phyloP scores from a whole-genome alignment of 768 basidiomycete species.

The Sporobolomyces roseus region DNA sequence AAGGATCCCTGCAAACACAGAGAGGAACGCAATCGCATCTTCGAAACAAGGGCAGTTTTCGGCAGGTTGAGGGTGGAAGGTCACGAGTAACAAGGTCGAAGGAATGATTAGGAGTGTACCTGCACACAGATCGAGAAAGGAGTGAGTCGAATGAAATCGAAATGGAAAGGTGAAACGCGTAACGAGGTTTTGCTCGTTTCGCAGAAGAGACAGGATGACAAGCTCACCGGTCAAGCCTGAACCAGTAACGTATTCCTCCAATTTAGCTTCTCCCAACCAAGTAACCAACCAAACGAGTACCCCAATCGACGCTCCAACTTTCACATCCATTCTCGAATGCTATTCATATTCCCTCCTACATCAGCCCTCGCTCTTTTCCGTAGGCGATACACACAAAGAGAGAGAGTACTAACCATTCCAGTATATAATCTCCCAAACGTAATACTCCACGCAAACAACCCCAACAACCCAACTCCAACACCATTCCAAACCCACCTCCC shows the following conservation, averaged over 20 bases:
- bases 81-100: conserved; percentile 2
- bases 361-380: too few species aligned
- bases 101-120: conserved; percentile 11
- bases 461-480: conserved; percentile 19
- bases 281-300: conserved; percentile 33
- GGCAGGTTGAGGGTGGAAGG: conserved; percentile 77
- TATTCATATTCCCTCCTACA: background rate
- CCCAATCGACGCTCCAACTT: conserved; percentile 36
- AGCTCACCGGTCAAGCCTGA: background rate
- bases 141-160: background rate
- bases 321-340: conserved; percentile 42
- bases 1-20: conserved; percentile 71
- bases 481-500: background rate
- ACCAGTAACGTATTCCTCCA: background rate
- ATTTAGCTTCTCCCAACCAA: conserved; percentile 3
- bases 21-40: conserved; percentile 88
- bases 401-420: conserved; percentile 43
- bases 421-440: conserved; percentile 50
- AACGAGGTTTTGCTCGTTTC: too few species aligned
- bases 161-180: background rate
- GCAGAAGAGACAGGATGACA: too few species aligned
- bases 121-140: background rate
- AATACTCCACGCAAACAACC: conserved; percentile 47
- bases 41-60: conserved; percentile 98
- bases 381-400: too few species aligned